Conservation (phyloP, 2,329 filamentous ascomycete genomes). For the Beauveria brongniartii region DNA sequence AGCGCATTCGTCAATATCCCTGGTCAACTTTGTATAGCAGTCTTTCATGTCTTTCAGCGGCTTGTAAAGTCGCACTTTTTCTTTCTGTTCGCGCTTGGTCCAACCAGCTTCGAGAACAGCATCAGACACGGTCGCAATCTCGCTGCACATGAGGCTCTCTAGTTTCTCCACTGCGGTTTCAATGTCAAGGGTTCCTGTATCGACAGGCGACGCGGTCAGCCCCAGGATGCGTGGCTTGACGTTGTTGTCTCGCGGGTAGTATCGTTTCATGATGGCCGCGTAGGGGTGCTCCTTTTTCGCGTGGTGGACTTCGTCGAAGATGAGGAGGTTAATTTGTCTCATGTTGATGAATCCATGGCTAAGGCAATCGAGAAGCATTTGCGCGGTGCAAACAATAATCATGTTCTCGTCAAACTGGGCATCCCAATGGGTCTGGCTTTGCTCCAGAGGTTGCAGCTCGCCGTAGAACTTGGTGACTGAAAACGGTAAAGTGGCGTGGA, state of each 20-base stretch:
- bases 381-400: slow-evolving; percentile 87
- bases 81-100: slow-evolving; percentile 33
- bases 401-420: slow-evolving; percentile 55
- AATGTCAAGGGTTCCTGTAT: slow-evolving; percentile 64
- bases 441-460: slow-evolving; percentile 42
- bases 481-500: slow-evolving; percentile 73
- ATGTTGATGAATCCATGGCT: slow-evolving; percentile 74
- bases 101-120: slow-evolving; percentile 22
- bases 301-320: slow-evolving; percentile 96
- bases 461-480: slow-evolving; percentile 69
- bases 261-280: slow-evolving; percentile 81
- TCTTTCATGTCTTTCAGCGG: slow-evolving; percentile 31
- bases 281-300: slow-evolving; percentile 92
- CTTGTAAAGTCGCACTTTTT: slow-evolving; percentile 39
- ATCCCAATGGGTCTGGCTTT: slow-evolving; percentile 40
- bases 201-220: slow-evolving; percentile 94
- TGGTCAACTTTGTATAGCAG: slow-evolving; percentile 58
- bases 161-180: slow-evolving; percentile 62
- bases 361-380: slow-evolving; percentile 73
- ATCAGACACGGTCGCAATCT: slow-evolving; percentile 65
- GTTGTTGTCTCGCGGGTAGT: slow-evolving; percentile 51
- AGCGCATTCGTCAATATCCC: slow-evolving; percentile 40
- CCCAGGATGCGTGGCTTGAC: slow-evolving; percentile 69
- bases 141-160: slow-evolving; percentile 68
- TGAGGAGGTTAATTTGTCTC: slow-evolving; percentile 74